Conservation (phyloP, 2,329 filamentous ascomycete genomes). For the Aspergillus uvarum region DNA sequence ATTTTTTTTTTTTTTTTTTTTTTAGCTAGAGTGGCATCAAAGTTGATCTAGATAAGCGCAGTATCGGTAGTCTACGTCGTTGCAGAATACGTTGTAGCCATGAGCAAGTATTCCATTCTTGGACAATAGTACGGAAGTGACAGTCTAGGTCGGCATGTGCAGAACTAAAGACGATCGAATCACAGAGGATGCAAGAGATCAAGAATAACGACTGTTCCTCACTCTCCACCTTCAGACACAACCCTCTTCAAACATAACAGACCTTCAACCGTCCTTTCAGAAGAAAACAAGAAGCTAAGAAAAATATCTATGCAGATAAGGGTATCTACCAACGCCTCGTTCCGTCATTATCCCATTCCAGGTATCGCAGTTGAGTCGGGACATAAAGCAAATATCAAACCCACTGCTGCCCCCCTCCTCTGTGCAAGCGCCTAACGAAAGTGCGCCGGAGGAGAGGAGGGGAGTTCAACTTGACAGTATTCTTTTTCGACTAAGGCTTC, state of each 20-base stretch:
- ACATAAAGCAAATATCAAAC: constrained; percentile 14
- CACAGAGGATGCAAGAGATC: constrained; percentile 5
- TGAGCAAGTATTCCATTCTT: constrained; percentile 3
- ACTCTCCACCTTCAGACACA: neutral
- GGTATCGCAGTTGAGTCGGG: constrained; percentile 27
- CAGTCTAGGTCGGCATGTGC: constrained; percentile 8
- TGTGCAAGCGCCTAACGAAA: constrained; percentile 20
- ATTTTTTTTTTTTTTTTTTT: too few species aligned
- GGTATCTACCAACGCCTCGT: constrained; percentile 48
- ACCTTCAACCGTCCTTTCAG: constrained; percentile 7
- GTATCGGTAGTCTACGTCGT: neutral
- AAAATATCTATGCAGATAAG: constrained; percentile 36
- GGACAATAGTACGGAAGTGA: constrained; percentile 1
- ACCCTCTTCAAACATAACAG: neutral
- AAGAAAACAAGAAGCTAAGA: constrained; percentile 23
- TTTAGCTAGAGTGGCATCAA: too few species aligned
- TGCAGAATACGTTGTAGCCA: neutral
- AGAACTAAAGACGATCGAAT: constrained; percentile 3
- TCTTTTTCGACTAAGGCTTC: constrained; percentile 33
- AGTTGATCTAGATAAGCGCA: neutral
- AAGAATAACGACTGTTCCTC: neutral
- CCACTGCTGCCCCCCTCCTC: constrained; percentile 23
- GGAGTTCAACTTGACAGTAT: constrained; percentile 25
- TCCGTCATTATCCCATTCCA: constrained; percentile 40
- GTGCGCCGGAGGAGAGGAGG: neutral